Evolutionary conservation across 2,329 filamentous ascomycete species (phyloP), one percentile per base, ranked within the genome.

Genomic region (Colletotrichum orbiculare): DNA sequence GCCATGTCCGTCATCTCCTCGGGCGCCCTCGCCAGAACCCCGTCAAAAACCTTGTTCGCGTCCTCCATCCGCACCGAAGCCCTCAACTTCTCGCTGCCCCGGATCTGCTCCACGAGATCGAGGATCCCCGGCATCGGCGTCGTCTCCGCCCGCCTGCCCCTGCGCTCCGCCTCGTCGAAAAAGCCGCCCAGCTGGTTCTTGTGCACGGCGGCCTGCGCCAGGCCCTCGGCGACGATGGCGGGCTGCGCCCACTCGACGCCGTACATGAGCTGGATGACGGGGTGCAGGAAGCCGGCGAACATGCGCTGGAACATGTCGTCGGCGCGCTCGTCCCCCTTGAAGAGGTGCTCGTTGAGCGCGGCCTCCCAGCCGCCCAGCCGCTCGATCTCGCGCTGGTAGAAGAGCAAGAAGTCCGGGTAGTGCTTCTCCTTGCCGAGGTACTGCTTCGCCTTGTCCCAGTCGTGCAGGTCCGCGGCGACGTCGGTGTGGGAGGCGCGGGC

Each of bases 221-320:
- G 85, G 1, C 82, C 93, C 77, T 95, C 87, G 6, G 93, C 92
- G 35, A 97, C 83, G 64, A 97, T 88, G 42, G 91, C 91, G 2
- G 92, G 92, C 73, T 97, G 93, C 9, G 85, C 75, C 80, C 93
- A 97, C 74, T 97, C 93, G 41, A 97, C 74, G 5, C 91, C 94
- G 73, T 93, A 97, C 53, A 93, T 91, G 17, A 97, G 84, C 73
- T 97, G 93, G 67, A 97, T 94, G 13, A 96, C 79, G 2, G 93
- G 93, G 72, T 97, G 93, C 2, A 94, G 70, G 67, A 95, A 85
- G 0, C 89, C 89, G 13, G 84, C 85, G 72, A 87, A 93, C 72
- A 95, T 79, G 15, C 93, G 83, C 2, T 83, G 81, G 3, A 94
- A 78, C 81, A 97, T 80, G 67, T 89, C 88, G 43, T 94, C 87